phyloP scores from a whole-genome alignment of 768 basidiomycete genomes.

The Tulasnella calospora region DNA sequence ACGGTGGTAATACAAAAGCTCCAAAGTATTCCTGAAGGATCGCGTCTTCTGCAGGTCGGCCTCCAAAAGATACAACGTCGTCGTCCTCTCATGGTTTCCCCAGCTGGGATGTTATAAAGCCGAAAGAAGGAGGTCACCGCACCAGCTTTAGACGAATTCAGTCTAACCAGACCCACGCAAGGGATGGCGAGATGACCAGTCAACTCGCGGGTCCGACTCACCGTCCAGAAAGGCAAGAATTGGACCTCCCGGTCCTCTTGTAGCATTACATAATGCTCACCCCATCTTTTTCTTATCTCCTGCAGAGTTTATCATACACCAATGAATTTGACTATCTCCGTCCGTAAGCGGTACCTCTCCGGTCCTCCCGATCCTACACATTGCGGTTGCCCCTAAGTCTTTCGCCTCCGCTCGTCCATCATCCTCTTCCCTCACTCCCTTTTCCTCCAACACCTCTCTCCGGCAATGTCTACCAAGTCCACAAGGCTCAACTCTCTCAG shows the following conservation, averaged over 20 bases:
- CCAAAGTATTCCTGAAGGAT: no score
- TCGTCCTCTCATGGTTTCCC: no score
- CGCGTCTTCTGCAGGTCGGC: no score
- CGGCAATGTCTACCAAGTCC: neutral
- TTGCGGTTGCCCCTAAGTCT: neutral
- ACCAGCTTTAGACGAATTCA: no score
- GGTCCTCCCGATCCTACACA: neutral
- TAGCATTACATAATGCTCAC: neutral
- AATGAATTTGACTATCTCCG: neutral
- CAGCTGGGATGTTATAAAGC: no score
- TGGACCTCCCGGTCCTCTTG: neutral
- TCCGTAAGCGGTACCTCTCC: neutral
- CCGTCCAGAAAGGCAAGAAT: neutral
- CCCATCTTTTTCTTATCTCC: neutral
- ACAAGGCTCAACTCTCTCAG: neutral
- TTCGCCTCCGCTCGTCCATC: neutral
- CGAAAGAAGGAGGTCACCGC: no score
- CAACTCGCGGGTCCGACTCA: no score
- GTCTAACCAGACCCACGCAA: no score
- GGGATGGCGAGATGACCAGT: no score
- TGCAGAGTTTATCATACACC: neutral
- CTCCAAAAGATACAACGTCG: no score
- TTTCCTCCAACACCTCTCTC: neutral
- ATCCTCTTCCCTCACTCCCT: neutral
- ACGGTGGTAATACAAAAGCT: no score